phyloP scores from a whole-genome alignment of 305 asterid species.

The Fraxinus albicans region DNA sequence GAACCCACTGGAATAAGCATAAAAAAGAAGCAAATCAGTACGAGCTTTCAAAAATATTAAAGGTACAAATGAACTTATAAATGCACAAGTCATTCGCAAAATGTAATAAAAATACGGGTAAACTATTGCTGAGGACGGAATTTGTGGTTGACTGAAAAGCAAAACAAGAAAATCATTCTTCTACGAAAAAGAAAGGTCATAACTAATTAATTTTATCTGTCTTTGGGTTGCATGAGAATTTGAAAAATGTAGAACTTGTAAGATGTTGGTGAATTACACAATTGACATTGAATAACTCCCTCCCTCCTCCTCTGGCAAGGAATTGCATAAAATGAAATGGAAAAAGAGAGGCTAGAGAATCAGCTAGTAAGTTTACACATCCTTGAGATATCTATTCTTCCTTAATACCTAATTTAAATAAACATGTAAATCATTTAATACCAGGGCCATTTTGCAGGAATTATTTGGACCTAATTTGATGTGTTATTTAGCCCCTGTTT shows the following conservation, averaged over 20 bases:
- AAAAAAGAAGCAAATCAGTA: constrained; percentile 3
- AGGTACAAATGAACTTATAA: neutral
- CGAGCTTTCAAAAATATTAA: neutral
- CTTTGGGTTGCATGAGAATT: neutral
- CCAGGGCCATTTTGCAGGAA: neutral
- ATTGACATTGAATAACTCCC: neutral
- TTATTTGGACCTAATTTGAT: neutral
- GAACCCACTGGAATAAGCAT: constrained; percentile 53
- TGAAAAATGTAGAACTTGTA: neutral
- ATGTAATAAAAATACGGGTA: neutral
- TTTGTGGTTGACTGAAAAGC: neutral
- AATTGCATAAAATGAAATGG: neutral
- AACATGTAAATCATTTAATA: neutral
- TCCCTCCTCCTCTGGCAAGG: neutral
- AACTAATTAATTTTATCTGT: neutral
- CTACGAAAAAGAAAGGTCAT: neutral
- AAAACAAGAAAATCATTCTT: neutral
- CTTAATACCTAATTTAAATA: neutral
- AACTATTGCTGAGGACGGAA: neutral
- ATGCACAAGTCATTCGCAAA: neutral
- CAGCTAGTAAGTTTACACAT: neutral
- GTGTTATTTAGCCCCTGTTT: neutral
- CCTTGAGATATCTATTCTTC: neutral
- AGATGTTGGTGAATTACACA: neutral
- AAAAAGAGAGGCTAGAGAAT: neutral